Base-by-base conservation (phyloP, 352 stramenopile species). In the Globisporangium splendens region DNA sequence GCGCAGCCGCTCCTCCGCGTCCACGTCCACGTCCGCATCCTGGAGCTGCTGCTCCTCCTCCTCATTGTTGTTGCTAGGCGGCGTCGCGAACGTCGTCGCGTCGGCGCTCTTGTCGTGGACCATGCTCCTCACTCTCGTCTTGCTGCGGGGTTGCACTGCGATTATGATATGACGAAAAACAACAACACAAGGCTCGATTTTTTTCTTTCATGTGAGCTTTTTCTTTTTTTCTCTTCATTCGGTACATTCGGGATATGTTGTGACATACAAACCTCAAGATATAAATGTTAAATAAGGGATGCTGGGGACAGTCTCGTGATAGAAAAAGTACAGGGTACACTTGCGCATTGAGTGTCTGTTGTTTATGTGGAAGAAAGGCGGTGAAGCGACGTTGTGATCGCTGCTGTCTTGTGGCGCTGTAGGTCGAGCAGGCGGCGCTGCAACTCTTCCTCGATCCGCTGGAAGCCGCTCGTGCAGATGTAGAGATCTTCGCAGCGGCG, bases 381-480 rank as follows among this genome's bases (percentile, higher is more conserved):
- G 4, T 56, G 55, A 7, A 63, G 59, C 14, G 42, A 50, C 7
- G 58, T 31, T 31, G 24, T 5, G 5, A 5, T n/a, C n/a, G n/a
- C n/a, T n/a, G n/a, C 24, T 2, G 24, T 50, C 47, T 60, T 65
- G 12, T 56, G 58, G 24, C 71, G 69, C 0, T 69, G 72, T 58
- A 78, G 50, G 31, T 70, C 59, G 0, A 58, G 50, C 0, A 68
- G 67, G 0, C 61, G 43, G 21, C 73, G 72, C 65, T 73, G 58
- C 20, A 75, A 73, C 35, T 75, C 66, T 61, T 93, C 83, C 51
- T 90, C 77, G 60, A 93, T 93, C 56, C 68, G 83, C 63, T 93
- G 83, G 65, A 93, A 93, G 58, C 83, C 83, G 50, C 79, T 79
- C 3, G 80, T 92, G 42, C 80, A 80, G 38, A 90, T 70, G 54